Percentiles rank a stretch among this genome's conserved stretches.
Conservation (phyloP, 768 basidiomycete species). For the Gymnopilus junonius region DNA sequence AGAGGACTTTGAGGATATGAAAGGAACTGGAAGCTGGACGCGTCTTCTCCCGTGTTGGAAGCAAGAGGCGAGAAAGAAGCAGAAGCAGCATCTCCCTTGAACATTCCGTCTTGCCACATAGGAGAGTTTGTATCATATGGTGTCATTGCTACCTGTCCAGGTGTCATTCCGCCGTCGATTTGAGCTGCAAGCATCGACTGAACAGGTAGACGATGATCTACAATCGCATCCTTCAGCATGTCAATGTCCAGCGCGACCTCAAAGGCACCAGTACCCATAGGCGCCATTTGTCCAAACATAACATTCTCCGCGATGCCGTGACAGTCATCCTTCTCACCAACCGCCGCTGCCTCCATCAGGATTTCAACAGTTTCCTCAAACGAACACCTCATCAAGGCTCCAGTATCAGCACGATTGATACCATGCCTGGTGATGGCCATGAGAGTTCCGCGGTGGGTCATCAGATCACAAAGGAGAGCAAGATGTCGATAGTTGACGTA, state of each 20-base stretch:
- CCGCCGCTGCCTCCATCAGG: slow-evolving; percentile 97
- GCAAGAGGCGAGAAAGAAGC: slow-evolving; percentile 97
- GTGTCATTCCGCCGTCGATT: slow-evolving; percentile 88
- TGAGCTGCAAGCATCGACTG: slow-evolving; percentile 80
- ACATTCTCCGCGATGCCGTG: slow-evolving; percentile 99
- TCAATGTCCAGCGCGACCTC: slow-evolving; percentile 96
- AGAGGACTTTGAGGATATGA: slow-evolving; percentile 87
- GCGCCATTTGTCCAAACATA: slow-evolving; percentile 99
- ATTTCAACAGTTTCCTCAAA: slow-evolving; percentile 99
- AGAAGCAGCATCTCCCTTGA: slow-evolving; percentile 82
- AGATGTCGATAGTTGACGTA: slow-evolving; percentile 99
- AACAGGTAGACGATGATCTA: slow-evolving; percentile 92
- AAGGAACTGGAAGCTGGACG: slow-evolving; percentile 71
- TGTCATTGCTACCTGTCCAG: slow-evolving; percentile 92
- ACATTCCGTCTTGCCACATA: slow-evolving; percentile 74
- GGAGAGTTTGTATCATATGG: slow-evolving; percentile 95
- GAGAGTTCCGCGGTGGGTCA: slow-evolving; percentile 93
- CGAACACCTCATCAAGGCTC: slow-evolving; percentile 96
- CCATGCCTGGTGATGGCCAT: slow-evolving; percentile 99
- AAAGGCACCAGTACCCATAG: slow-evolving; percentile 98
- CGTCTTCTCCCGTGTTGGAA: slow-evolving; percentile 83
- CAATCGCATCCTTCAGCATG: slow-evolving; percentile 98
- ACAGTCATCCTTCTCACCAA: slow-evolving; percentile 98
- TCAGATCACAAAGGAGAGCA: slow-evolving; percentile 94
- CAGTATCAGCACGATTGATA: slow-evolving; percentile 99